Conservation (phyloP, 768 basidiomycete genomes). For the Tulasnella sp. region DNA sequence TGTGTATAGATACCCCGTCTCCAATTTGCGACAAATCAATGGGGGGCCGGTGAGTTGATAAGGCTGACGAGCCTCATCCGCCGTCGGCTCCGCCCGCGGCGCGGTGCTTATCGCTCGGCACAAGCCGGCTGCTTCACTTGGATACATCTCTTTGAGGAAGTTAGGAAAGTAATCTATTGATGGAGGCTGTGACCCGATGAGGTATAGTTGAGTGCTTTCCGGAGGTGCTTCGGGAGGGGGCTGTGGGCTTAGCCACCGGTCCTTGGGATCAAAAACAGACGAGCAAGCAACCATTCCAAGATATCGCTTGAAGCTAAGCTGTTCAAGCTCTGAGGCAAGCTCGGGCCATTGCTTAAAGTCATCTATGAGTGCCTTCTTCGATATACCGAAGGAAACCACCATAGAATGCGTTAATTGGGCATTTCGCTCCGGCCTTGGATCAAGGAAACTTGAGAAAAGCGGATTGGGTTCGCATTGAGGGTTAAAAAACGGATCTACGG, state of each 20-base stretch:
- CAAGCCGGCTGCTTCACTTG: neutral
- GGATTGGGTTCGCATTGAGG: too few species aligned
- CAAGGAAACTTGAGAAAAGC: too few species aligned
- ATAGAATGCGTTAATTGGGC: neutral
- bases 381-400: neutral
- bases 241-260: neutral
- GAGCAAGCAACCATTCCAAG: neutral
- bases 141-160: neutral
- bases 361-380: neutral
- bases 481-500: neutral
- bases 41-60: neutral
- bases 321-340: neutral
- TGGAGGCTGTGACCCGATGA: neutral
- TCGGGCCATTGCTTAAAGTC: neutral
- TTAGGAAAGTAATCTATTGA: neutral
- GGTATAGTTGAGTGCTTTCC: neutral
- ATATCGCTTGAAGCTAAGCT: neutral
- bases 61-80: neutral
- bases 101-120: neutral
- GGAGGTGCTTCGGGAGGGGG: neutral
- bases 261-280: neutral
- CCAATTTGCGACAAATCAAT: neutral
- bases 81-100: neutral
- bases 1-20: neutral
- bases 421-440: too few species aligned